Conservation (phyloP, 2,329 filamentous ascomycete genomes). For the Parafenestella ontariensis region DNA sequence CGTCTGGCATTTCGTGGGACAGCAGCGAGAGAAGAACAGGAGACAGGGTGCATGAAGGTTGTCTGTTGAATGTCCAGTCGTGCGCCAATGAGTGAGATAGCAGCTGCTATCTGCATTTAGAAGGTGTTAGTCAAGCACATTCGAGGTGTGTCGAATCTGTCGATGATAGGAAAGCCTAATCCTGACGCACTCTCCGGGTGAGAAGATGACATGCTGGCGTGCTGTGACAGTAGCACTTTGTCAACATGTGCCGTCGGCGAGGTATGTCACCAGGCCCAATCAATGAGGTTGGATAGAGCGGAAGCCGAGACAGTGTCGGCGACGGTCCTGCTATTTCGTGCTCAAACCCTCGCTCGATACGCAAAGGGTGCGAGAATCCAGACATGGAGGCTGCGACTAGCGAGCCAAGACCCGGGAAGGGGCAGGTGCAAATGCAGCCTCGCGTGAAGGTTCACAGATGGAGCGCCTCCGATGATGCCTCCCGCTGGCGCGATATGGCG, state of each 20-base stretch:
- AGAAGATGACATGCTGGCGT: background rate
- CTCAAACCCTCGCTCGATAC: background rate
- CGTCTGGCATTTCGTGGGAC: background rate
- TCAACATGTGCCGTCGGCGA: background rate
- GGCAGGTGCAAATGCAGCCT: background rate
- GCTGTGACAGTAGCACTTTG: background rate
- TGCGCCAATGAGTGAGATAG: background rate
- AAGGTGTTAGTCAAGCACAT: conserved; percentile 1
- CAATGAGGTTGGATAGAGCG: background rate
- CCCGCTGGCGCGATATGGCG: background rate
- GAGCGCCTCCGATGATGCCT: background rate
- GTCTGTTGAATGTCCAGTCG: background rate
- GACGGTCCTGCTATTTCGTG: conserved; percentile 1
- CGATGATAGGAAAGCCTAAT: background rate
- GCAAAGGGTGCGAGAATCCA: background rate
- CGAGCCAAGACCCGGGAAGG: background rate
- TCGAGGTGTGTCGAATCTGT: too few relatives aligned
- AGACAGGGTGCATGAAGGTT: background rate
- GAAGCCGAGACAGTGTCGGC: background rate
- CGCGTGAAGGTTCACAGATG: background rate
- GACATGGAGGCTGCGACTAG: background rate
- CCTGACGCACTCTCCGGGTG: background rate
- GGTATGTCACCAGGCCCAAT: background rate
- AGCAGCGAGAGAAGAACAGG: background rate
- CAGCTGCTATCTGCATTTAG: background rate